These are phyloP conservation scores for Eutypella sp. DNA, from an alignment of 2,329 filamentous ascomycete genomes.

Conservation along the genomic window DNA sequence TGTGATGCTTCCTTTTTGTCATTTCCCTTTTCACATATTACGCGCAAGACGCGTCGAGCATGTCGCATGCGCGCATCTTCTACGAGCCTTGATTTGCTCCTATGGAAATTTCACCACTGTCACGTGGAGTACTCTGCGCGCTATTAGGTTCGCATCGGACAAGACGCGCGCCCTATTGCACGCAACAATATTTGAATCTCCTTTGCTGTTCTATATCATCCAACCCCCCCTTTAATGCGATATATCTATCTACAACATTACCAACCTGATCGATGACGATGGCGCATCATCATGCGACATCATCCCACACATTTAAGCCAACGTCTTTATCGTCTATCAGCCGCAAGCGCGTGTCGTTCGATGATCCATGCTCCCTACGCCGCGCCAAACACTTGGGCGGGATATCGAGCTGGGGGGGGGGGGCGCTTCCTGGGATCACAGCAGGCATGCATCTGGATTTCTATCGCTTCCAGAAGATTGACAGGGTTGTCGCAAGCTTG, in stretches of 20 bases:
- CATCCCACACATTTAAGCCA: not conserved
- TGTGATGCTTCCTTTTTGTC: constrained; percentile 2
- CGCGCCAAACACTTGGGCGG: constrained; percentile 3
- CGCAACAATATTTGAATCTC: too few relatives aligned
- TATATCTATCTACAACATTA: too few relatives aligned
- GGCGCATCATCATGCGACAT: not conserved
- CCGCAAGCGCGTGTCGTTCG: constrained; percentile 7
- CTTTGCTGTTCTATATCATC: too few relatives aligned
- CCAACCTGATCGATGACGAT: too few relatives aligned
- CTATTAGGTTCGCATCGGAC: too few relatives aligned
- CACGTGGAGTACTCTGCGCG: too few relatives aligned
- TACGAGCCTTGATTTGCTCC: not conserved
- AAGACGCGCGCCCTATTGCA: too few relatives aligned
- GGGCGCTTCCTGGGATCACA: constrained; percentile 15
- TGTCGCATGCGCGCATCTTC: not conserved
- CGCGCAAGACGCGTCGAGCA: not conserved
- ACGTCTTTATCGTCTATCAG: constrained; percentile 5
- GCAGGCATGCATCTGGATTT: constrained; percentile 20
- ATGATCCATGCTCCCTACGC: constrained; percentile 1
- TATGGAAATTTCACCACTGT: too few relatives aligned
- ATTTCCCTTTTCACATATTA: too few relatives aligned
- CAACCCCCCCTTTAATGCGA: too few relatives aligned
- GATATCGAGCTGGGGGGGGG: too few relatives aligned
- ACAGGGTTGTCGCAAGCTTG: constrained; percentile 40
- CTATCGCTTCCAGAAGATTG: constrained; percentile 37